These are phyloP conservation scores for Trichoderma atrobrunneum DNA, from an alignment of 2,329 filamentous ascomycete genomes.

Conservation along the genomic window DNA sequence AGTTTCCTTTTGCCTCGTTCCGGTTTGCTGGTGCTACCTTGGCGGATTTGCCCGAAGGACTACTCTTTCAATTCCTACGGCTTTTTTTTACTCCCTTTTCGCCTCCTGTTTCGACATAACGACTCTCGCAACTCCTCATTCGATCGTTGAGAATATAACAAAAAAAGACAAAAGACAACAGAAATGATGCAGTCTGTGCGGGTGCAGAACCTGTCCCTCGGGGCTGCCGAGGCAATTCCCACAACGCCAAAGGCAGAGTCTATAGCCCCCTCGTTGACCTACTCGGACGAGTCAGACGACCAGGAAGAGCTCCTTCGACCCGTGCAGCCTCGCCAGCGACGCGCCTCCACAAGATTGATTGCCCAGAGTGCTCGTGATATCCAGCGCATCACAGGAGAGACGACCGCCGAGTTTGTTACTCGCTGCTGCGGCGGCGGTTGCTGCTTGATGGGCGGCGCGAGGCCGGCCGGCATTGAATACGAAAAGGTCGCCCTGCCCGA, in stretches of 20 bases:
- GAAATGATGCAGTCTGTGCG: constrained; percentile 17
- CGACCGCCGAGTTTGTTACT: constrained; percentile 58
- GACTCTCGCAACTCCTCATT: not conserved
- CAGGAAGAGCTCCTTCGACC: constrained; percentile 49
- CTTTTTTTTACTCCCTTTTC: not conserved
- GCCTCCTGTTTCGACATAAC: not conserved
- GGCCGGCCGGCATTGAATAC: constrained; percentile 47
- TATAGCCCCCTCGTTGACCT: constrained; percentile 59
- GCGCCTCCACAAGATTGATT: constrained; percentile 67
- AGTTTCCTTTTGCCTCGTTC: not conserved
- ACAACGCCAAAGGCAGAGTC: constrained; percentile 48
- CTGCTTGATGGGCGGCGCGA: constrained; percentile 51
- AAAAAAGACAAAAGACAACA: not conserved
- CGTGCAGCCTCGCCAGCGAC: constrained; percentile 50
- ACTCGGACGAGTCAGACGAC: constrained; percentile 61
- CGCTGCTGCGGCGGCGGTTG: constrained; percentile 65
- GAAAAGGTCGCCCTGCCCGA: constrained; percentile 62
- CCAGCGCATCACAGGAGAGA: constrained; percentile 62
- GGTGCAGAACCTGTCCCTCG: constrained; percentile 12
- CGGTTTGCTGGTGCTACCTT: not conserved
- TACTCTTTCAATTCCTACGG: not conserved
- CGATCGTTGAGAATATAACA: not conserved
- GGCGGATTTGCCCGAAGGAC: not conserved
- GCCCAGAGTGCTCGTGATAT: constrained; percentile 62
- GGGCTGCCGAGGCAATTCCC: constrained; percentile 42